Base-by-base conservation (phyloP, 352 stramenopile species). In the Globisporangium acanthophoron region DNA sequence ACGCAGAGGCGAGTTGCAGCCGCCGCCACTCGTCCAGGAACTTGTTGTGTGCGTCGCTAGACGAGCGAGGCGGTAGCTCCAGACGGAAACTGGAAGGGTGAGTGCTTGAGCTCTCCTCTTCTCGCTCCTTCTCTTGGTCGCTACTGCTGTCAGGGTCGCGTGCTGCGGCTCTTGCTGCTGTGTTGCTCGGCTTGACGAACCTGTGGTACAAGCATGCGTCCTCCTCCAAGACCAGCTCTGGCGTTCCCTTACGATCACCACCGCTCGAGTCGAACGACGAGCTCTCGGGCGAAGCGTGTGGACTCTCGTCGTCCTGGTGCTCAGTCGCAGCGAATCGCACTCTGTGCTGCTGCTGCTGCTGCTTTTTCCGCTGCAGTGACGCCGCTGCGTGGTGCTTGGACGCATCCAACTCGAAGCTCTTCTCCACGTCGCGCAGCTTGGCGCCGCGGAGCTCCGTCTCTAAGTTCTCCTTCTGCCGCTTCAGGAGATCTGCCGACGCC, bases 401-500 rank as follows among this genome's bases (percentile, higher is more conserved):
- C 37, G 43, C 45, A 5, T 62, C 59, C 16, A 37, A 57, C 12
- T 71, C 57, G 15, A 85, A 73, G 60, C 64, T 80, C 21, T 64
- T 67, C 21, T 80, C 74, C 24, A 85, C 12, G n/a, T 76, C 70
- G 0, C 64, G 63, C 8, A 81, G 47, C 41, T 81, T 81, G 15
- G 73, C 67, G 1, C 73, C 61, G 8, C 66, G 70, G 3, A 84
- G 54, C 16, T 85, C 62, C 43, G 53, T 54, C 58, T 87, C 68
- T 15, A 70, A 56, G 15, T 60, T 61, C 39, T 77, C 70, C 2
- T 83, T 71, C 47, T 85, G 71, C 16, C 45, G 62, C 21, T 65
- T 64, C 16, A 87, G 41, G 31, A 74, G 68, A 6, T 76, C 71
- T 45, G 80, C 64, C 24, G 65, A 61, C 1, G 70, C 68, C 52